Base-by-base conservation (phyloP, 108 stramenopile genomes). In the Cyclotella kingstonii region DNA sequence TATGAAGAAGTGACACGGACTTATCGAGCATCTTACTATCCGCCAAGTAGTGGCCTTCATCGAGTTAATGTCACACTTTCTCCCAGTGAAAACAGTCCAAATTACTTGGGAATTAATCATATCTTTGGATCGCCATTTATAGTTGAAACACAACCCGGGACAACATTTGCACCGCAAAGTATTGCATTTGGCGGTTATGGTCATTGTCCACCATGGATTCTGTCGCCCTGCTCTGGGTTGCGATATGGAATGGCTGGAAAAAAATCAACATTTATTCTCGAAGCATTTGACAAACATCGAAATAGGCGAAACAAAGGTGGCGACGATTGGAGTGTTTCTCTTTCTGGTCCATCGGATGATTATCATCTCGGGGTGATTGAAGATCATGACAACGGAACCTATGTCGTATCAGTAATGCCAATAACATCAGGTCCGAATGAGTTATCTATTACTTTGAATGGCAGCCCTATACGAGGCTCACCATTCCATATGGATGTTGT, bases 71-170 rank as follows among this genome's bases (percentile, higher is more conserved):
- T 72, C 7, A 53, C 59, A 28, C 22, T 63, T 33, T 18, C 0
- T 10, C 31, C 39, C 12, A 23, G 6, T 22, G 2, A 40, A 23
- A 33, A 3, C 17, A 39, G 23, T 18, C n/a, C n/a, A n/a, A n/a
- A n/a, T 18, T 21, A 26, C 19, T 17, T 18, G 14, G 22, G 43
- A 28, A 45, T 12, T 41, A 21, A 58, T 36, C 76, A 77, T 31
- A 72, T 77, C 10, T 71, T 60, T 30, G 76, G 76, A 0, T 71
- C 70, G 26, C 76, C 76, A 0, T 72, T 77, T 34, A 19, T 62
- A 31, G 63, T 77, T 17, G 12, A 52, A 42, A 42, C 51, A 4
- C 11, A 45, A 12, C 70, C 76, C 4, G 70, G 64, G 7, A 15
- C 18, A 3, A 77, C 76, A 10, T 77, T 66, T 47, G 55, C 70